Evolutionary conservation across 2,329 filamentous ascomycete genomes (phyloP).

Genomic region (Botryotinia convoluta): DNA sequence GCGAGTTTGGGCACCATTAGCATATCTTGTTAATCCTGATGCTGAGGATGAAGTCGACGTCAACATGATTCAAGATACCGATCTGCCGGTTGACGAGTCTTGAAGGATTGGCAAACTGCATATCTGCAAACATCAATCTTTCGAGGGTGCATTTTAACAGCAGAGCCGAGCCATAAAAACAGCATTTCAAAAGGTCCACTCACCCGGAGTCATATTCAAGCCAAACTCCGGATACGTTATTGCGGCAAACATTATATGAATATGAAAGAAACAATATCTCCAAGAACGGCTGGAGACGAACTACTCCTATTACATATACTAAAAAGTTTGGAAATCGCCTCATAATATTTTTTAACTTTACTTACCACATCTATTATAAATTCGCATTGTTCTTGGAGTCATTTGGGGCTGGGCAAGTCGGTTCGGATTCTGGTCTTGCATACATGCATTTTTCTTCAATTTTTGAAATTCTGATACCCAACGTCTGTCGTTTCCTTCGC

Average conservation of each 20-base stretch:
- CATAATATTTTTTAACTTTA: not conserved
- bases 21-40: conserved; percentile 52
- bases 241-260: conserved; percentile 8
- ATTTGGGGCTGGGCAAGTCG: conserved; percentile 1
- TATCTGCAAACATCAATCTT: not conserved
- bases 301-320: not conserved
- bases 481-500: conserved; percentile 14
- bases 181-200: not conserved
- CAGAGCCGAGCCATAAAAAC: not conserved
- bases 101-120: not conserved
- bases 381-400: conserved; percentile 14
- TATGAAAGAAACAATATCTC: conserved; percentile 2
- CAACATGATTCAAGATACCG: conserved; percentile 9
- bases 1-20: conserved; percentile 79
- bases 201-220: not conserved
- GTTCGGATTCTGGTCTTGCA: conserved; percentile 16
- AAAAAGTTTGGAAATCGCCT: not conserved
- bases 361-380: conserved; percentile 11
- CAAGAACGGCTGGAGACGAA: not conserved
- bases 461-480: conserved; percentile 19
- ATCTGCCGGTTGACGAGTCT: not conserved
- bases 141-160: not conserved
- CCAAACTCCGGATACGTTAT: conserved; percentile 17
- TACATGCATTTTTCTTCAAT: conserved; percentile 11
- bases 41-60: conserved; percentile 29